Evolutionary conservation across 352 stramenopile genomes (phyloP).

Genomic region (Elongisporangium senticosum): DNA sequence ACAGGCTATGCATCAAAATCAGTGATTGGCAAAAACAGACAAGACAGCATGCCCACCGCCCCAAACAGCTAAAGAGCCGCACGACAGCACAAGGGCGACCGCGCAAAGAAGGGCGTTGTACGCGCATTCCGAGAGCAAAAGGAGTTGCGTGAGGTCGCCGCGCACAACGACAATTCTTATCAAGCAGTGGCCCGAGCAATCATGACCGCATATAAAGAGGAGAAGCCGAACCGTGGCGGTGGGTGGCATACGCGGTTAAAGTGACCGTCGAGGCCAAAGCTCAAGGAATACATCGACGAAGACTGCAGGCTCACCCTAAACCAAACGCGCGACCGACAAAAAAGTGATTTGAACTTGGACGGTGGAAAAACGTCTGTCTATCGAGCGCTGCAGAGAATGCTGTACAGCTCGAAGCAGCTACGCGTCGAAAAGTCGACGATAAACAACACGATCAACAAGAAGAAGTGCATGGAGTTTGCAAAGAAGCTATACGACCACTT

Average conservation of each 20-base stretch:
- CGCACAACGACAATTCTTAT: no score
- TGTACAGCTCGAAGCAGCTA: slow-evolving; percentile 13
- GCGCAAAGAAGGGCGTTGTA: no score
- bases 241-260: slow-evolving; percentile 6
- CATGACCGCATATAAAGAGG: no score
- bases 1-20: no score
- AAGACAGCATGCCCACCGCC: no score
- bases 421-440: slow-evolving; percentile 17
- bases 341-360: slow-evolving; percentile 3
- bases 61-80: no score
- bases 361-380: slow-evolving; percentile 11
- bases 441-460: slow-evolving; percentile 16
- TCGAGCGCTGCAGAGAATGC: slow-evolving; percentile 11
- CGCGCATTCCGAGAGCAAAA: no score
- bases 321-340: slow-evolving; percentile 3
- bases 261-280: slow-evolving; percentile 14
- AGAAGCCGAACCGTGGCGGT: no score
- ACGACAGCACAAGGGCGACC: no score
- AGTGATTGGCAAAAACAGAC: no score
- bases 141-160: no score
- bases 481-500: slow-evolving; percentile 8
- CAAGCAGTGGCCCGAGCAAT: no score
- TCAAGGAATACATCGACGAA: slow-evolving; percentile 13
- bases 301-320: slow-evolving; percentile 8
- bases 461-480: slow-evolving; percentile 12